Percentiles rank a stretch among this genome's conserved stretches.
Conservation (phyloP, 1,284 basidiomycete species). For the Ceratobasidium sp. region DNA sequence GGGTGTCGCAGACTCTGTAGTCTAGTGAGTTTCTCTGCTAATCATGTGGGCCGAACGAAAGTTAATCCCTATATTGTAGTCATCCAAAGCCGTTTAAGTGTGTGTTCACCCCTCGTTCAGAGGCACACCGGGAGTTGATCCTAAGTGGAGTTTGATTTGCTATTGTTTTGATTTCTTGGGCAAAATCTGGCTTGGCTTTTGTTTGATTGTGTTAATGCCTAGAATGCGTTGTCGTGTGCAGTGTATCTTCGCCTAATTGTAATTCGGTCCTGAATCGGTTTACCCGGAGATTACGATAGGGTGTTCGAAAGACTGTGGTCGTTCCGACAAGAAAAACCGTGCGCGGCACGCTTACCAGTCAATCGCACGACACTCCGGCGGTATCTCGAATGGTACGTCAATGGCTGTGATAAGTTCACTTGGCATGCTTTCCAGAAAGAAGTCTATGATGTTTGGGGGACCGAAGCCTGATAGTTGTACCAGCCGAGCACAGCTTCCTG, state of each 20-base stretch:
- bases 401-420: neutral
- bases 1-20: conserved; percentile 34
- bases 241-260: neutral
- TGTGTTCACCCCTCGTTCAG: conserved; percentile 40
- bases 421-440: neutral
- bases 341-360: neutral
- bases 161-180: neutral
- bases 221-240: neutral
- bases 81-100: conserved; percentile 41
- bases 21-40: conserved; percentile 36
- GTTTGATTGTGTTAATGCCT: neutral
- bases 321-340: neutral
- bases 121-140: conserved; percentile 35
- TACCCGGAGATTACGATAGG: neutral
- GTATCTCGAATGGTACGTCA: neutral
- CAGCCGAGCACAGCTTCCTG: neutral
- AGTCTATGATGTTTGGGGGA: neutral
- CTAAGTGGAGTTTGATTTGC: neutral
- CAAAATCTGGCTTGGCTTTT: neutral
- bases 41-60: neutral
- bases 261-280: neutral
- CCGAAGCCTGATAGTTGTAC: neutral
- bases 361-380: neutral
- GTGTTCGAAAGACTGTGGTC: neutral
- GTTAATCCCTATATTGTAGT: neutral